Evolutionary conservation across 345 rosid genomes (phyloP), one percentile per base, ranked within the genome.

Genomic region (Eucalyptus cloeziana): DNA sequence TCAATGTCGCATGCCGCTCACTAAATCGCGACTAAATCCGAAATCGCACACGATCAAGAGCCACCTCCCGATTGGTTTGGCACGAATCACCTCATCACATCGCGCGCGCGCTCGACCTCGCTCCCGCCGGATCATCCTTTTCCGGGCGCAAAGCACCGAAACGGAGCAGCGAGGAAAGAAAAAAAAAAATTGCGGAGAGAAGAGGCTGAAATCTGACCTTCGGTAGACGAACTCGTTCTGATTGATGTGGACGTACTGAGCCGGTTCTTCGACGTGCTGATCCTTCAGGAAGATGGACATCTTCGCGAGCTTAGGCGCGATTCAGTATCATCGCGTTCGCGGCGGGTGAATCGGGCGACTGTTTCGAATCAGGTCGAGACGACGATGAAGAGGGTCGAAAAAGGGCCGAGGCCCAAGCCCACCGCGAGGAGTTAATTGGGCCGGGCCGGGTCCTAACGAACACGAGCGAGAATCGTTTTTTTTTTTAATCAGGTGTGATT

Each of bases 211-310:
- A 27, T 51, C 92, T 89, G 91, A 97, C 99, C 94, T 95, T 88
- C 99, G 93, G 88, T 94, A 91, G 5, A 92, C 91, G 90, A 96
- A 96, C 86, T 95, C 97, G 88, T 97, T 97, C 88, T 95, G 96
- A 90, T 90, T 91, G 64, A 96, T 93, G 88, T 95, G 97, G 67
- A 93, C 94, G 44, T 94, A 96, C 8, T 92, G 92, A 21, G 94
- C 95, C 89, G 92, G 87, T 47, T 90, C 95, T 86, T 93, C 94
- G 67, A 79, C 90, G 89, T 94, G 94, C 85, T 88, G 95, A 91
- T 95, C 96, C 96, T 93, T 87, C 67, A 90, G 90, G 62, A 37
- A 87, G 85, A 85, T 33, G 85, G 44, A n/a, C 80, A 85, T 47
- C 83, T 37, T 76, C 83, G 45, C 13, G 14, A 40, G 27, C 47